Evolutionary conservation across 768 basidiomycete genomes (phyloP), one percentile per base, ranked within the genome.

Genomic region (Pulveroboletus sp.): DNA sequence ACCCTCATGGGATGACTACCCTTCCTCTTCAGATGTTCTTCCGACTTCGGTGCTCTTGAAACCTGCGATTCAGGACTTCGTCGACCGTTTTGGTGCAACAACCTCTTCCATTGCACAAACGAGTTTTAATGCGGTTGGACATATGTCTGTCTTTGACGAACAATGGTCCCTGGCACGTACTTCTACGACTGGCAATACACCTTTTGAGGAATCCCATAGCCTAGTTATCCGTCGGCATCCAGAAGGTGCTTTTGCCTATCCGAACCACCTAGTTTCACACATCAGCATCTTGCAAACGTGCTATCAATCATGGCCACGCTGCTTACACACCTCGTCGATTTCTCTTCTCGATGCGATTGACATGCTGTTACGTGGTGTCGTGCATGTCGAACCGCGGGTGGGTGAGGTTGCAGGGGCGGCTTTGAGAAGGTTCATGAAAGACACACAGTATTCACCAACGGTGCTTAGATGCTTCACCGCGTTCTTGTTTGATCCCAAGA

Each of bases 281-380:
- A 81, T 96, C 58, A 78, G 73, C 45, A 73, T 93, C 31, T 74
- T 94, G 5, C 80, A 85, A 57, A 80, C 84, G 0, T 82, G 86
- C 60, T 87, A 93, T 65, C 84, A 86, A 52, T 79, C 88, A 6
- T 87, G 92, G 83, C 93, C 93, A 0, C 81, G 93, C 3, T 87
- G 82, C 58, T 73, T 93, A 38, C 80, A 84, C 60, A 68, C 76
- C 3, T 72, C 76, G 5, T 71, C 71, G 5, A 66, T 80, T 30
- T 59, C 79, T 38, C 65, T 86, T 42, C 63, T 74, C 10, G 84
- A 86, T 38, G 79, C 83, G 0, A 74, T 91, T 44, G 86, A 91
- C 56, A 82, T 91, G 75, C 78, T 94, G 24, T 73, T 93, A 40
- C 79, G 82, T 31, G 89, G 87, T 2, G 78, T 90, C n/a, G 76